Conservation (phyloP, 495 filamentous ascomycete species). For the Trichodelitschia bisporula region DNA sequence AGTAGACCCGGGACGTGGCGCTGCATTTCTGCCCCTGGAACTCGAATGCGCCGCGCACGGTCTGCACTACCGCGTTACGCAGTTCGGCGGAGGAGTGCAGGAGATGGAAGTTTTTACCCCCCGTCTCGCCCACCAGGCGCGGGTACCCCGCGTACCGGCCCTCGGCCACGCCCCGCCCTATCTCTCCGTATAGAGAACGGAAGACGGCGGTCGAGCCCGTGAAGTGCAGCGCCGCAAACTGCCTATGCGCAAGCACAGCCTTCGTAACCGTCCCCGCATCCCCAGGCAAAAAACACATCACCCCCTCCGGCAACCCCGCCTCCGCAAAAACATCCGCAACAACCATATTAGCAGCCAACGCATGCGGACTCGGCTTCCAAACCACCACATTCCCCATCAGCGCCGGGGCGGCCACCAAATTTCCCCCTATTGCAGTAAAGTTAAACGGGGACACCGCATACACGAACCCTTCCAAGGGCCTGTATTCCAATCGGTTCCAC, state of each 20-base stretch:
- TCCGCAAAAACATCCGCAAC: constrained; percentile 17
- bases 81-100: constrained; percentile 16
- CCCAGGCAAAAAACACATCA: constrained; percentile 20
- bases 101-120: constrained; percentile 21
- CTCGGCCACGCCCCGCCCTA: constrained; percentile 13
- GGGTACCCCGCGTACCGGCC: constrained; percentile 18
- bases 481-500: constrained; percentile 20
- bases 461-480: constrained; percentile 20
- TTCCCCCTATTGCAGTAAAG: constrained; percentile 20
- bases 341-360: constrained; percentile 18
- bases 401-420: constrained; percentile 17
- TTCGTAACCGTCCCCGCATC: constrained; percentile 18
- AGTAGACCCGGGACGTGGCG: constrained; percentile 16
- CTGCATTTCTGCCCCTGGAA: constrained; percentile 21
- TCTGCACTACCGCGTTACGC: constrained; percentile 17
- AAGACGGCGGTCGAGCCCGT: constrained; percentile 20
- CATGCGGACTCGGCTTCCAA: constrained; percentile 18
- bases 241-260: constrained; percentile 12
- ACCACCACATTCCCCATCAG: constrained; percentile 21
- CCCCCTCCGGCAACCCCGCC: constrained; percentile 19
- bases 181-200: constrained; percentile 16
- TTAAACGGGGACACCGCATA: constrained; percentile 22
- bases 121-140: constrained; percentile 20
- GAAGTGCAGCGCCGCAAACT: constrained; percentile 19
- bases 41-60: constrained; percentile 20